Evolutionary conservation across 805 yeast genomes (phyloP).

Genomic region (Candida ponderosae): DNA sequence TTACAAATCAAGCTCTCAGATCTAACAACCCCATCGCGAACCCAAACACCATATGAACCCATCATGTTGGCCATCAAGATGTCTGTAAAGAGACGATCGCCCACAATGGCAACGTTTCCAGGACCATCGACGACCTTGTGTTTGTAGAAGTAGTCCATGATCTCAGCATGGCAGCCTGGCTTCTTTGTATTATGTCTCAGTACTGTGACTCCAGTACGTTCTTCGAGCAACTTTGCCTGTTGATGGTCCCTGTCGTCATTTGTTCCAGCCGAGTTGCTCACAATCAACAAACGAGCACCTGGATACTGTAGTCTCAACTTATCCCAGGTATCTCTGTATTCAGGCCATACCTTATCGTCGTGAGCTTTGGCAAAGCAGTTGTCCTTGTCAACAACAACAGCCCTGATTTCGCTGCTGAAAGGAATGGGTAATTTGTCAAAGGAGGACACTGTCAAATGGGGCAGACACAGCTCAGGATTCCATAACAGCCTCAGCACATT

Average conservation of each 20-base stretch:
- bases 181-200: constrained; percentile 68
- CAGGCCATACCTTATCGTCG: constrained; percentile 74
- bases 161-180: constrained; percentile 73
- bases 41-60: constrained; percentile 85
- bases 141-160: constrained; percentile 47
- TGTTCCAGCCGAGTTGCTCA: constrained; percentile 92
- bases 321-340: constrained; percentile 51
- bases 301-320: constrained; percentile 51
- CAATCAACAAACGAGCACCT: constrained; percentile 58
- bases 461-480: constrained; percentile 64
- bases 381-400: constrained; percentile 87
- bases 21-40: constrained; percentile 63
- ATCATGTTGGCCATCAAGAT: constrained; percentile 89
- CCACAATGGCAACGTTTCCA: constrained; percentile 72
- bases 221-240: constrained; percentile 59
- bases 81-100: constrained; percentile 89
- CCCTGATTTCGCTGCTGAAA: constrained; percentile 43
- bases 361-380: constrained; percentile 89
- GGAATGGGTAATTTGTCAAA: constrained; percentile 60
- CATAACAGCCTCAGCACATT: constrained; percentile 52
- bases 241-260: constrained; percentile 52
- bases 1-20: constrained; percentile 44
- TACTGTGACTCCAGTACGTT: constrained; percentile 59
- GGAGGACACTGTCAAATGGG: constrained; percentile 47
- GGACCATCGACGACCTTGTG: constrained; percentile 38